Evolutionary conservation across 2,329 filamentous ascomycete species (phyloP).

Genomic region (Arachnomyces sp.): DNA sequence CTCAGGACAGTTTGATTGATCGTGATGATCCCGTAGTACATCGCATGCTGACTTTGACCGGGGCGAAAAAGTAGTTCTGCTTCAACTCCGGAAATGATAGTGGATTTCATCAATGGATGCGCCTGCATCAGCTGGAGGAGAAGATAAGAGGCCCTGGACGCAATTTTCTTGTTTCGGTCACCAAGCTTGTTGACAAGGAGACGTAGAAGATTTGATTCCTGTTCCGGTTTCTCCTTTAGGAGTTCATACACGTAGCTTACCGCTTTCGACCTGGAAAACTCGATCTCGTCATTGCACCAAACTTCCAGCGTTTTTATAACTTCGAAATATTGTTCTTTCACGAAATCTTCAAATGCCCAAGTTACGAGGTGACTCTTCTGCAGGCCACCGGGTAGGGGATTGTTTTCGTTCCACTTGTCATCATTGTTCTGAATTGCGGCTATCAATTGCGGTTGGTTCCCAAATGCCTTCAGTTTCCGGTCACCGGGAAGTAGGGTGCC

Average conservation of each 20-base stretch:
- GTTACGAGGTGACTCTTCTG: conserved; percentile 70
- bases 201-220: conserved; percentile 87
- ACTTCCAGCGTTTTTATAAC: conserved; percentile 83
- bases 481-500: conserved; percentile 77
- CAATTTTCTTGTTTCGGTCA: conserved; percentile 90
- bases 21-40: conserved; percentile 94
- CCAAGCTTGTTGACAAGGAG: conserved; percentile 94
- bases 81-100: conserved; percentile 78
- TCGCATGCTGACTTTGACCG: conserved; percentile 78
- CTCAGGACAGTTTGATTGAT: conserved; percentile 94
- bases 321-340: conserved; percentile 90
- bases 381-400: conserved; percentile 65
- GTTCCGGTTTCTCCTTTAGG: conserved; percentile 91
- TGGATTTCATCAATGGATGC: conserved; percentile 88
- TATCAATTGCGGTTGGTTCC: conserved; percentile 68
- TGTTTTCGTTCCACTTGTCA: conserved; percentile 59
- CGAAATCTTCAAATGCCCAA: conserved; percentile 92
- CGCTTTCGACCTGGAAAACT: conserved; percentile 80
- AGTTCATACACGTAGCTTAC: conserved; percentile 88
- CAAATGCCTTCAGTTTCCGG: conserved; percentile 72
- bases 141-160: conserved; percentile 85
- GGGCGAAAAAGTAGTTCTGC: conserved; percentile 80
- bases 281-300: conserved; percentile 93
- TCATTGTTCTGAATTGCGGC: conserved; percentile 59
- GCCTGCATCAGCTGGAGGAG: conserved; percentile 82